Evolutionary conservation across 1,139 yeast genomes (phyloP), one percentile per base, ranked within the genome.

Genomic region (Candida albicans): DNA sequence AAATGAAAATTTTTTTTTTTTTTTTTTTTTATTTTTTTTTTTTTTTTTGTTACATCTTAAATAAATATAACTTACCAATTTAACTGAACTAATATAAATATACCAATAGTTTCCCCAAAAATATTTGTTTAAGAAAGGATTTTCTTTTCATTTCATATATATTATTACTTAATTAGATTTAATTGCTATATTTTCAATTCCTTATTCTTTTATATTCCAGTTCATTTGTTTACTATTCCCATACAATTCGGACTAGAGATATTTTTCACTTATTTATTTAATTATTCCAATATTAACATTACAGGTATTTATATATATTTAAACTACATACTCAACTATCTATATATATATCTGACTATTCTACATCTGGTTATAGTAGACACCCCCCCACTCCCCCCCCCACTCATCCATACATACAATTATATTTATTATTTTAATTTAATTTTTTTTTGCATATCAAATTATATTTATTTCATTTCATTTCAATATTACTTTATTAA

Each of bases 321-420:
- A n/a, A n/a, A n/a, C 2, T 30, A 13, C 15, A 33, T 18, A 15
- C 31, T 15, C 35, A 33, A 33, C 12, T 9, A 10, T 11, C 3
- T 18, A 18, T 18, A 10, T 33, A 33, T 24, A 33, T 15, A 8
- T 12, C 18, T 11, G n/a, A 10, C 3, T 13, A 35, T 35, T 35
- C 37, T 35, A 35, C 37, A 35, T 35, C 37, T 35, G 37, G 37
- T 35, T 35, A 35, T 35, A 35, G 37, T 35, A 35, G 37, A 34
- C n/a, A n/a, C 5, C 8, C 32, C 30, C 3, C 30, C 30, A 10
- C 4, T n/a, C 12, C 30, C 30, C 7, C 30, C 30, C 30, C 12
- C 30, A 27, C 4, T 7, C 12, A 27, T 27, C 3, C 11, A 10
- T 27, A 27, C 7, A 4, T 10, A 27, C 7, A 27, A 10, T n/a